Evolutionary conservation across 2,329 filamentous ascomycete genomes (phyloP), one percentile per base, ranked within the genome.

Genomic region (Hypocreales sp.): DNA sequence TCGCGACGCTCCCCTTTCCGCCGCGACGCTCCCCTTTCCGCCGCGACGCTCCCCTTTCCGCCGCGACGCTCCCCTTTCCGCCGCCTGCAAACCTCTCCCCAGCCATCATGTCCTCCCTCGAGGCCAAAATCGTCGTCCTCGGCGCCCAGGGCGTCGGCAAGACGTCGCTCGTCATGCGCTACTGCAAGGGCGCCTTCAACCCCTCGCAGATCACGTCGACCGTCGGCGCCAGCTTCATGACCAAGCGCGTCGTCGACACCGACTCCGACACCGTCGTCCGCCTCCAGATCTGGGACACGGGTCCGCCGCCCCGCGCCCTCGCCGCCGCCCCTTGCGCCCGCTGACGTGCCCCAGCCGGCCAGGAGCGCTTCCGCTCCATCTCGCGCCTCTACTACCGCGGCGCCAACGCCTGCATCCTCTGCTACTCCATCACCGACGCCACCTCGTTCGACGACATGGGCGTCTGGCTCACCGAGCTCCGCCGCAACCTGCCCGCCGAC

Each of bases 231-330:
- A 80, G 73, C 46, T 84, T 84, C 51, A 62, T 83, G 48, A 79
- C 79, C 23, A 84, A 84, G 55, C 72, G 76, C 44, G 75, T 84
- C 33, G 64, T 80, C 39, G 86, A 94, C 53, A 72, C 71, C 35
- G 81, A 93, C 48, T 81, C 78, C 14, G 81, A 87, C 42, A 90
- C 83, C 2, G 65, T 80, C 15, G 83, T 94, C 20, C 73, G 86
- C n/a, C 63, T 94, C 20, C 86, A 94, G 47, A 92, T 94, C 40
- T 94, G 86, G 86, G 86, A 94, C 48, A 94, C 86, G 19, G 83
- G 67, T 71, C 48, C 33, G 44, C 40, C 24, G 13, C 20, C 24
- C 13, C 26, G 15, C 15, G 17, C 31, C 14, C 16, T 25, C 29
- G n/a, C 20, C 20, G 13, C 16, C n/a, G 20, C 24, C n/a, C 28